These are phyloP conservation scores for Nitzschia sp. DNA, from an alignment of 108 stramenopile species.

Conservation along the genomic window DNA sequence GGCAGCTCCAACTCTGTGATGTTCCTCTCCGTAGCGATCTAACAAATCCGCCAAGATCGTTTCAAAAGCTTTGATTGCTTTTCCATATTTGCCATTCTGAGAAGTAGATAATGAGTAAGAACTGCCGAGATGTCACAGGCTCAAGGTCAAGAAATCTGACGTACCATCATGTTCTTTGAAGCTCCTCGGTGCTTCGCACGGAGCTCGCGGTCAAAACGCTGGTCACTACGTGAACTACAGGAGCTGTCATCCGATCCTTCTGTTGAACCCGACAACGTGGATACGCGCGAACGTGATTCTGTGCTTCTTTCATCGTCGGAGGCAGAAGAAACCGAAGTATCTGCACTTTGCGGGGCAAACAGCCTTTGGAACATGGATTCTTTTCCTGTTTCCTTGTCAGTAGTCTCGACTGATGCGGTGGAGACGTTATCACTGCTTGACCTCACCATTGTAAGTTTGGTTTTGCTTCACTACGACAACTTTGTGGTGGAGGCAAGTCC, in stretches of 20 bases:
- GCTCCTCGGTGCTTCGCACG: slow-evolving; percentile 45
- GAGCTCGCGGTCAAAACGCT: slow-evolving; percentile 43
- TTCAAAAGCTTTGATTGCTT: slow-evolving; percentile 60
- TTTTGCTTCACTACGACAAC: too few species aligned
- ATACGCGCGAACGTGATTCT: slow-evolving; percentile 10
- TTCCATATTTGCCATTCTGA: slow-evolving; percentile 47
- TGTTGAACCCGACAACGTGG: neutral
- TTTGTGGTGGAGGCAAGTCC: too few species aligned
- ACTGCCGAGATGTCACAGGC: neutral
- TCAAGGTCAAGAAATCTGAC: neutral
- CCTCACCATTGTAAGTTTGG: slow-evolving; percentile 21
- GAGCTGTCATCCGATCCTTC: slow-evolving; percentile 11
- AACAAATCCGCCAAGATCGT: slow-evolving; percentile 51
- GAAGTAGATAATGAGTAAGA: neutral
- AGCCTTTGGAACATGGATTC: slow-evolving; percentile 25
- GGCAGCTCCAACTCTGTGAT: slow-evolving; percentile 62
- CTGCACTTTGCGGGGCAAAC: slow-evolving; percentile 27
- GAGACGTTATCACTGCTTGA: neutral
- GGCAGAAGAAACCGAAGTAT: slow-evolving; percentile 20
- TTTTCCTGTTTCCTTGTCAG: slow-evolving; percentile 1
- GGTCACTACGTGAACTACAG: neutral
- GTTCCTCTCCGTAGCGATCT: slow-evolving; percentile 45
- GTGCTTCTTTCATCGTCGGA: slow-evolving; percentile 22
- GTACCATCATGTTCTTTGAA: slow-evolving; percentile 59
- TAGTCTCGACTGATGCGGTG: neutral